These are phyloP conservation scores for Claviceps sp. DNA, from an alignment of 2,329 filamentous ascomycete species.

Conservation along the genomic window DNA sequence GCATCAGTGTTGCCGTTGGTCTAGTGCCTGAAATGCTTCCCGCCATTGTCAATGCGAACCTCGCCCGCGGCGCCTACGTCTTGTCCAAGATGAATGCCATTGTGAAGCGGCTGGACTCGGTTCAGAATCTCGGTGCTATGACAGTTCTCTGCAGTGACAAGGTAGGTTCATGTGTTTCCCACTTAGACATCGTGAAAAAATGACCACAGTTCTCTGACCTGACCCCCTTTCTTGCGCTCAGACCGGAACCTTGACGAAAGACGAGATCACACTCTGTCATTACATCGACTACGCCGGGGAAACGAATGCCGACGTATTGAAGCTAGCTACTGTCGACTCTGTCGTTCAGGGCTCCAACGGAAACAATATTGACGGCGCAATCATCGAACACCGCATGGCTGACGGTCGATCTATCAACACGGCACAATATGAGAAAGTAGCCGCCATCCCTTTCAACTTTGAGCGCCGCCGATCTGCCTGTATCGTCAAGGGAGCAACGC, in stretches of 20 bases:
- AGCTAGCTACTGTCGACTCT: constrained; percentile 16
- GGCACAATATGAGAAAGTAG: constrained; percentile 12
- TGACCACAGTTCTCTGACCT: background rate
- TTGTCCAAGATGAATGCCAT: constrained; percentile 22
- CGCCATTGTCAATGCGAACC: constrained; percentile 17
- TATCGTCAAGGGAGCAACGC: constrained; percentile 11
- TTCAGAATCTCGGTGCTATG: constrained; percentile 18
- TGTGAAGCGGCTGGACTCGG: constrained; percentile 19
- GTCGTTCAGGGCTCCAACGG: constrained; percentile 13
- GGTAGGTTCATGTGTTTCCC: constrained; percentile 4
- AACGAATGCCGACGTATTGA: constrained; percentile 10
- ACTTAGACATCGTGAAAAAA: background rate
- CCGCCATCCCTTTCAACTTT: constrained; percentile 15
- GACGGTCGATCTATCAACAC: constrained; percentile 8
- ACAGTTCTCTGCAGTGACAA: constrained; percentile 18
- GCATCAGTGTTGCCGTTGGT: constrained; percentile 17
- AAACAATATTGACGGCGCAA: constrained; percentile 17
- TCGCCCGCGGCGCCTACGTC: constrained; percentile 15
- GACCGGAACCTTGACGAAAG: constrained; percentile 18
- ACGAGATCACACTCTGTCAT: constrained; percentile 15
- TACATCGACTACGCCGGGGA: constrained; percentile 11
- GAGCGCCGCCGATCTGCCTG: constrained; percentile 14
- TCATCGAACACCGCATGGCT: constrained; percentile 8
- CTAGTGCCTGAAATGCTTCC: constrained; percentile 18
- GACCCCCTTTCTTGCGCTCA: background rate